These are phyloP conservation scores for Boletus pseudo-olivaceus DNA, from an alignment of 768 basidiomycete genomes.

Conservation along the genomic window DNA sequence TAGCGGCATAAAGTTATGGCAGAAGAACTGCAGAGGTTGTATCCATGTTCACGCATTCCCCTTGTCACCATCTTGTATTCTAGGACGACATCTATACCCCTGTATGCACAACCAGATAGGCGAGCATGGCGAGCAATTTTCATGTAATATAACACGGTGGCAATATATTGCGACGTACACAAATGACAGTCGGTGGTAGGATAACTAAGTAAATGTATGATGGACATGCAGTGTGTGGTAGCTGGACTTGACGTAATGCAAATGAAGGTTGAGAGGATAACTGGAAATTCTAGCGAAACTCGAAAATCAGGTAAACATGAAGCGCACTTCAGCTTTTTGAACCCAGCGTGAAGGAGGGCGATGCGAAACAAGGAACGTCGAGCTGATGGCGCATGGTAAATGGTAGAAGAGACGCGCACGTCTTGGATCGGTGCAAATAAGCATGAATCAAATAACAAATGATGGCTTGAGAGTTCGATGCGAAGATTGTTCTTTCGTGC, in stretches of 20 bases:
- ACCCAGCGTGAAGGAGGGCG: conserved; percentile 17
- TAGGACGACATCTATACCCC: conserved; percentile 16
- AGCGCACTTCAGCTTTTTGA: conserved; percentile 29
- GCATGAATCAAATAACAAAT: conserved; percentile 32
- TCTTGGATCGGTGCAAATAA: conserved; percentile 34
- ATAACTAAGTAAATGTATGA: conserved; percentile 17
- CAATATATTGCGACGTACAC: conserved; percentile 29
- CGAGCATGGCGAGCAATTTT: neutral
- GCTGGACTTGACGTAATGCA: conserved; percentile 25
- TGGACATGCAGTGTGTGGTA: conserved; percentile 22
- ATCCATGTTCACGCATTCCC: conserved; percentile 12
- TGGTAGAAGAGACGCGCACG: conserved; percentile 24
- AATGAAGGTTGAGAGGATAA: conserved; percentile 19
- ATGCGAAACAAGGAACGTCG: conserved; percentile 20
- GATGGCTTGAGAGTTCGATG: conserved; percentile 31
- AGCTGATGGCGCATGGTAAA: conserved; percentile 29
- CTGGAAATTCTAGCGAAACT: conserved; percentile 27
- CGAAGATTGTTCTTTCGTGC: conserved; percentile 31
- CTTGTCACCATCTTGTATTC: conserved; percentile 21
- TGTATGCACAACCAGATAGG: conserved; percentile 1
- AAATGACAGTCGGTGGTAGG: conserved; percentile 29
- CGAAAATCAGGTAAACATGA: conserved; percentile 22
- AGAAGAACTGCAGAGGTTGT: neutral
- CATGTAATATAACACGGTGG: conserved; percentile 16
- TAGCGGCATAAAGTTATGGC: conserved; percentile 5